phyloP scores from a whole-genome alignment of 371 early-diverging fungal genomes.

The Fennellomyces sp. region DNA sequence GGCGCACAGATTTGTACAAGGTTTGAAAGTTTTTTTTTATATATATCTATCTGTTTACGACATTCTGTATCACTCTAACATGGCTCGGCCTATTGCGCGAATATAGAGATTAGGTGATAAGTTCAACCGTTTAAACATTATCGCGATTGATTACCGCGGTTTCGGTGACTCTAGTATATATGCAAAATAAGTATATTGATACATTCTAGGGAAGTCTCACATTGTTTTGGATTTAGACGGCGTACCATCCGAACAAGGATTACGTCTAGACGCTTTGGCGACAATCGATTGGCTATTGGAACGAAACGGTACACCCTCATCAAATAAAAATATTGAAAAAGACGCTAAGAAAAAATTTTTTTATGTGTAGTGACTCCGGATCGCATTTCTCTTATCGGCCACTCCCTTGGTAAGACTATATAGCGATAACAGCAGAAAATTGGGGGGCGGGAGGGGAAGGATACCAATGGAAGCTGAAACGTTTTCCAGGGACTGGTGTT shows the following conservation, averaged over 20 bases:
- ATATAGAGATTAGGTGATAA: slow-evolving; percentile 18
- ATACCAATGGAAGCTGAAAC: neutral
- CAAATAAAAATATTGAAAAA: no score
- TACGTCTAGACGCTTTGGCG: slow-evolving; percentile 38
- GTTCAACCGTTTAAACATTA: slow-evolving; percentile 37
- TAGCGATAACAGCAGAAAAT: no score
- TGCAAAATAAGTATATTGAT: neutral
- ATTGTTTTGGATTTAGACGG: slow-evolving; percentile 25
- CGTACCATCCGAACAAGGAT: slow-evolving; percentile 42
- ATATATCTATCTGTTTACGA: neutral
- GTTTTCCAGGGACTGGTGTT: slow-evolving; percentile 42
- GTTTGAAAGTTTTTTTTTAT: slow-evolving; percentile 13
- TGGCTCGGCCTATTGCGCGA: no score
- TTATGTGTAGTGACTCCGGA: slow-evolving; percentile 25
- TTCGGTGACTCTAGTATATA: slow-evolving; percentile 49
- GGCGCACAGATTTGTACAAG: slow-evolving; percentile 49
- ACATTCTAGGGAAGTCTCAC: slow-evolving; percentile 1
- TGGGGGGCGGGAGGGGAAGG: neutral
- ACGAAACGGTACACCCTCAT: slow-evolving; percentile 26
- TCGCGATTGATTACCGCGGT: slow-evolving; percentile 50
- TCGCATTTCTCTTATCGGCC: slow-evolving; percentile 43
- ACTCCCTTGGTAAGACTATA: slow-evolving; percentile 43
- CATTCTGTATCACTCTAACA: no score
- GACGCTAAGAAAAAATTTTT: no score
- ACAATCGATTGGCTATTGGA: slow-evolving; percentile 35